Evolutionary conservation across 108 stramenopile genomes (phyloP), one percentile per base, ranked within the genome.

Genomic region (Cyclotella sp.): DNA sequence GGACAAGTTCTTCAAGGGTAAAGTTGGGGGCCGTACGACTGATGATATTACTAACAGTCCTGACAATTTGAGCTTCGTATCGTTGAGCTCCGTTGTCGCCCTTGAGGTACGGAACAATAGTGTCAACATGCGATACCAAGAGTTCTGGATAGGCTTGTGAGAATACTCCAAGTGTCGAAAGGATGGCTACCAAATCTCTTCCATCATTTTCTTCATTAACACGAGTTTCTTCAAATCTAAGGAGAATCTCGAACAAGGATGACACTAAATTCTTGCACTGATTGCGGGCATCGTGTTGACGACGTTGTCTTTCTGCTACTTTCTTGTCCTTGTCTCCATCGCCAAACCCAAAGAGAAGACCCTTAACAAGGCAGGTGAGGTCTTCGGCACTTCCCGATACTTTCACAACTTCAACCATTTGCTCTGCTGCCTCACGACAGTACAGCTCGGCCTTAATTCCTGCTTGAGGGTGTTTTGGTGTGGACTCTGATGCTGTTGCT

Each of bases 351-450:
- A 82, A 88, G 15, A 96, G 73, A 41, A 97, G 82, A 29, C 95
- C 95, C 39, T 84, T 73, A 3, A 97, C 85, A 14, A 98, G 88
- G 34, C 70, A 71, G 26, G 88, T 85, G 59, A 98, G 86, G 51
- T 84, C 72, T 16, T 92, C 90, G 9, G 85, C 76, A 68, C 86
- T 86, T 73, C 89, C 86, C 12, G 89, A 84, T 19, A 84, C 75
- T 63, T 87, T 88, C 21, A 96, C 95, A 3, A 97, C 96, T 71
- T 96, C 95, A 27, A 98, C 92, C 94, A 98, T 96, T 85, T 98
- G 97, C 28, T 87, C 82, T 3, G 88, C 88, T 29, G 89, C 75
- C 81, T 85, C 78, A 76, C 79, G 49, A 63, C 61, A 88, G 44
- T 70, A 78, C 39, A 63, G 64, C 63, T 55, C 76, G 76, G 60